A percentile compares a stretch with the other conserved stretches of the same genome.
Evolutionary conservation across 495 filamentous ascomycete species (phyloP).

Genomic region (Darksidea phi): DNA sequence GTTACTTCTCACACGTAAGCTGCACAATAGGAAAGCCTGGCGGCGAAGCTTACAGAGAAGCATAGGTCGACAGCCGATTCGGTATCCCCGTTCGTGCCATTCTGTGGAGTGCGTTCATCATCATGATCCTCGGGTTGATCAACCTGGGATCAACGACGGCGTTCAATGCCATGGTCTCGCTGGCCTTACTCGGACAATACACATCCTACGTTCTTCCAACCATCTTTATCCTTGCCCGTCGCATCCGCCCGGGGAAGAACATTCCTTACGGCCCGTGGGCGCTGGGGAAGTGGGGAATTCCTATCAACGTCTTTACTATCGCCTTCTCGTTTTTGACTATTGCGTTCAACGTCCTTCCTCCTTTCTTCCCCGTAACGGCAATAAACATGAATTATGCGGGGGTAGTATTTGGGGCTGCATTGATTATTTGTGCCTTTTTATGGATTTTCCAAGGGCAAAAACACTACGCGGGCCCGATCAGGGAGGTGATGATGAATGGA

Average conservation of each 20-base stretch:
- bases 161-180: conserved; percentile 38
- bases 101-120: conserved; percentile 31
- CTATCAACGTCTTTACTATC: conserved; percentile 31
- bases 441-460: conserved; percentile 4
- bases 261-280: conserved; percentile 19
- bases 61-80: conserved; percentile 18
- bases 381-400: conserved; percentile 31
- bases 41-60: too few relatives aligned
- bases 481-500: too few relatives aligned
- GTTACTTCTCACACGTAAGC: conserved; percentile 50
- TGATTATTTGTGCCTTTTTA: conserved; percentile 15
- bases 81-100: conserved; percentile 42
- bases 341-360: conserved; percentile 28
- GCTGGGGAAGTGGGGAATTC: conserved; percentile 16
- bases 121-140: conserved; percentile 37
- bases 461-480: neutral
- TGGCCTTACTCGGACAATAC: conserved; percentile 25
- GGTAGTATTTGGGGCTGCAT: conserved; percentile 26
- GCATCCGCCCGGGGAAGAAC: neutral
- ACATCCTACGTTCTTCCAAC: too few relatives aligned
- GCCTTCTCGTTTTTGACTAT: conserved; percentile 19
- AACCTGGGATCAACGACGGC: conserved; percentile 40
- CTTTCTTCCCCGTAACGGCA: conserved; percentile 7
- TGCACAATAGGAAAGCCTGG: neutral
- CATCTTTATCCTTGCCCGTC: too few relatives aligned